phyloP scores from a whole-genome alignment of 345 rosid species.

The Lenwebbia sp. region DNA sequence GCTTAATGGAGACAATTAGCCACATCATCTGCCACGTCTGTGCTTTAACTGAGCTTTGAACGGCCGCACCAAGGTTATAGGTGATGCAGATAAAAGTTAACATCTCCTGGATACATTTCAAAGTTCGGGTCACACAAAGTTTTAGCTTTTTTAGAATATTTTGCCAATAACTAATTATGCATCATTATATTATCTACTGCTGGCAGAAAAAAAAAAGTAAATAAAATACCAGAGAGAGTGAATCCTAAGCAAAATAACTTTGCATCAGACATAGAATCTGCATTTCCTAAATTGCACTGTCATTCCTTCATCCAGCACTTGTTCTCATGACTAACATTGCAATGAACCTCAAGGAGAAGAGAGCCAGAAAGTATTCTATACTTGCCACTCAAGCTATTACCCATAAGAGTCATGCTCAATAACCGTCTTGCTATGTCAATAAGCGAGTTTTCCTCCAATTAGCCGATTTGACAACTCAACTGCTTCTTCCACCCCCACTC shows the following conservation, averaged over 20 bases:
- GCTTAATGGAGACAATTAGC: neutral
- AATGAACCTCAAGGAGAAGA: neutral
- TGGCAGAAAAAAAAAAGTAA: neutral
- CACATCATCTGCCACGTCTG: neutral
- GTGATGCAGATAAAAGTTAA: neutral
- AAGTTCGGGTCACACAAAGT: neutral
- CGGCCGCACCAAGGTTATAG: neutral
- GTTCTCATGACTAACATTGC: neutral
- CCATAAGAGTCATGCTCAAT: neutral
- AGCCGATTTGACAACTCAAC: neutral
- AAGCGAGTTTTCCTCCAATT: neutral
- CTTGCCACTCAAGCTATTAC: neutral
- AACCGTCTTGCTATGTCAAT: neutral
- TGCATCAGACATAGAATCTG: neutral
- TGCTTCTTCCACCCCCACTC: neutral
- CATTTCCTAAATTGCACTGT: neutral
- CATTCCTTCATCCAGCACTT: neutral
- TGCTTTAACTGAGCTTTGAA: neutral
- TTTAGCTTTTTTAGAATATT: neutral
- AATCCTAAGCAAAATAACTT: neutral
- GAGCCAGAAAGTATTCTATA: neutral
- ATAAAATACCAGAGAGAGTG: neutral
- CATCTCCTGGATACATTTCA: neutral
- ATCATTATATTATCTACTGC: neutral
- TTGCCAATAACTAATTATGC: neutral